Evolutionary conservation across 1,284 basidiomycete genomes (phyloP).

Genomic region (Malassezia restricta): DNA sequence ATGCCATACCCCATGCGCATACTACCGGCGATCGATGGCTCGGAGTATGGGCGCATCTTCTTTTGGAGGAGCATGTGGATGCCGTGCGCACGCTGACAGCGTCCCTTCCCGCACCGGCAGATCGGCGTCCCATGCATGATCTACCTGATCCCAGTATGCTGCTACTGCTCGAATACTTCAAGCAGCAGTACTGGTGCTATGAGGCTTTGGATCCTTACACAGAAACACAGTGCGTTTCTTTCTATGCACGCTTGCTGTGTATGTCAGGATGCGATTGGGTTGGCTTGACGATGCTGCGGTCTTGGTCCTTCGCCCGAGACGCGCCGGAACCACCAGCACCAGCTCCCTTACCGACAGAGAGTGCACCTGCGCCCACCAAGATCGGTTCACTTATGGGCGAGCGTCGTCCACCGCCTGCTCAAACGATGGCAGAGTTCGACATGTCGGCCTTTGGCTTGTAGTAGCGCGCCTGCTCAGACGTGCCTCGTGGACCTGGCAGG

Average conservation of each 20-base stretch:
- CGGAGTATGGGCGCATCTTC: slow-evolving; percentile 95
- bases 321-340: background rate
- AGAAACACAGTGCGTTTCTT: slow-evolving; percentile 73
- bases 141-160: slow-evolving; percentile 85
- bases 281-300: slow-evolving; percentile 69
- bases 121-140: slow-evolving; percentile 1
- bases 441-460: slow-evolving; percentile 15
- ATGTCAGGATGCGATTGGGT: slow-evolving; percentile 82
- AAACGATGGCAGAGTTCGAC: slow-evolving; percentile 16
- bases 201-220: slow-evolving; percentile 71
- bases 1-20: slow-evolving; percentile 72
- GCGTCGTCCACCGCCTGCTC: slow-evolving; percentile 4
- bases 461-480: background rate
- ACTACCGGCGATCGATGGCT: slow-evolving; percentile 78
- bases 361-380: background rate
- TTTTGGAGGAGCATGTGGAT: slow-evolving; percentile 53
- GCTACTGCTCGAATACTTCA: slow-evolving; percentile 75
- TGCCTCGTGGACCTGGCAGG: too few species aligned
- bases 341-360: background rate
- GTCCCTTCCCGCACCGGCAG: background rate
- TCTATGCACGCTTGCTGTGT: slow-evolving; percentile 89
- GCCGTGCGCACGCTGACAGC: slow-evolving; percentile 3
- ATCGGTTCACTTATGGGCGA: slow-evolving; percentile 9
- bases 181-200: slow-evolving; percentile 34
- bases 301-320: slow-evolving; percentile 64